A percentile compares a stretch with the other conserved stretches of the same genome.
These are phyloP conservation scores for Trichosanthes truncata DNA, from an alignment of 306 rosid genomes.

Conservation along the genomic window DNA sequence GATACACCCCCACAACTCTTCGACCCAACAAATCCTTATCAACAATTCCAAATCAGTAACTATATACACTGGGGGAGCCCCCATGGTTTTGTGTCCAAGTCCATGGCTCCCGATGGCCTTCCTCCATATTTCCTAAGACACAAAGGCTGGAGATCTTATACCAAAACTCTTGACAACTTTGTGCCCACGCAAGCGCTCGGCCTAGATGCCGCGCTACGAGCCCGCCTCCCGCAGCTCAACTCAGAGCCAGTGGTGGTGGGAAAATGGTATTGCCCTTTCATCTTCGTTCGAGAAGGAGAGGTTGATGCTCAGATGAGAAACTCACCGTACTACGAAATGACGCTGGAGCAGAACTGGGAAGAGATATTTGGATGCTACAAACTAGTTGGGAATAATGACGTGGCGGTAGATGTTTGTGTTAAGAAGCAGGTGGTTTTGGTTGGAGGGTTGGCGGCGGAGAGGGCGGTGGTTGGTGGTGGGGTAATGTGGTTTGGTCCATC, in stretches of 20 bases:
- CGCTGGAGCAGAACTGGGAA: slow-evolving; percentile 62
- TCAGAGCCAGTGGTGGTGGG: slow-evolving; percentile 38
- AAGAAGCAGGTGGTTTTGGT: slow-evolving; percentile 29
- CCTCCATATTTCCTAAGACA: slow-evolving; percentile 39
- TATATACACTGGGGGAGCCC: neutral
- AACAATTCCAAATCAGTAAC: slow-evolving; percentile 35
- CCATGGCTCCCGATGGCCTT: slow-evolving; percentile 32
- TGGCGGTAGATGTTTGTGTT: slow-evolving; percentile 42
- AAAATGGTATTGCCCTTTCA: slow-evolving; percentile 66
- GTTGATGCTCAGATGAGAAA: slow-evolving; percentile 32
- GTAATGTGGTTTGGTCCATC: slow-evolving; percentile 37
- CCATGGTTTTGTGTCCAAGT: slow-evolving; percentile 42
- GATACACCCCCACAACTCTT: slow-evolving; percentile 22
- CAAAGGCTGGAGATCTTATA: slow-evolving; percentile 32
- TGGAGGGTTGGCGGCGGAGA: slow-evolving; percentile 23
- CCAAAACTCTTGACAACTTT: slow-evolving; percentile 17
- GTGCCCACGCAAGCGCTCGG: slow-evolving; percentile 43
- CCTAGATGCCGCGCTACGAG: slow-evolving; percentile 26
- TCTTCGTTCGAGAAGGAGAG: slow-evolving; percentile 51
- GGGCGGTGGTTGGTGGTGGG: slow-evolving; percentile 15
- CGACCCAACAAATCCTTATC: slow-evolving; percentile 18
- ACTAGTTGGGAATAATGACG: neutral
- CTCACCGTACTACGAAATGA: slow-evolving; percentile 51
- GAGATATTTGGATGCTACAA: slow-evolving; percentile 27
- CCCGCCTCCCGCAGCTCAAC: slow-evolving; percentile 23